A percentile compares a stretch with the other conserved stretches of the same genome.
Conservation (phyloP, 768 basidiomycete species). For the Suillus variegatus region DNA sequence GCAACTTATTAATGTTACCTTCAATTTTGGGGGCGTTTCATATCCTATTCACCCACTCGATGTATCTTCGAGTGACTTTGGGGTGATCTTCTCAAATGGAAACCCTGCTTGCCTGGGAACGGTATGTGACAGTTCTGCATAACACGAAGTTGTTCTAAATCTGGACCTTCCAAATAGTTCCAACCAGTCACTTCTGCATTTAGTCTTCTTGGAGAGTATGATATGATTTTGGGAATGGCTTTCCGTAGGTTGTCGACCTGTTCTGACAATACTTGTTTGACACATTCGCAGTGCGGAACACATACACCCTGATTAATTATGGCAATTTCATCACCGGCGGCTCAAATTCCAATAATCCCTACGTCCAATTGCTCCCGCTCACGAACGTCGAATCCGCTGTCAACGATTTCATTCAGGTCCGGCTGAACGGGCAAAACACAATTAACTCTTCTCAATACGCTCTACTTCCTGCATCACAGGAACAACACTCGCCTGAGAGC, state of each 20-base stretch:
- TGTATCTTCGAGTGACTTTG: constrained; percentile 58
- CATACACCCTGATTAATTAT: constrained; percentile 71
- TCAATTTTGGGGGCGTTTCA: constrained; percentile 69
- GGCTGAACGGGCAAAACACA: constrained; percentile 60
- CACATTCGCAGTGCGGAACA: constrained; percentile 62
- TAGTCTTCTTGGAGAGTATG: constrained; percentile 74
- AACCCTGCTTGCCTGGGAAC: constrained; percentile 65
- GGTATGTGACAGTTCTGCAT: constrained; percentile 41
- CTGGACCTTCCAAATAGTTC: constrained; percentile 45
- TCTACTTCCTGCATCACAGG: constrained; percentile 60
- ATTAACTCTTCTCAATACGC: constrained; percentile 54
- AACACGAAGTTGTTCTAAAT: constrained; percentile 10
- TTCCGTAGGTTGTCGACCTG: constrained; percentile 52
- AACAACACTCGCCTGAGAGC: constrained; percentile 65
- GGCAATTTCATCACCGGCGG: constrained; percentile 64
- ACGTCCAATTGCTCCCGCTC: constrained; percentile 66
- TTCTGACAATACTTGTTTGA: not conserved
- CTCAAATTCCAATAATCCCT: constrained; percentile 55
- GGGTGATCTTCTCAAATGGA: constrained; percentile 43
- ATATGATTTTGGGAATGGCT: constrained; percentile 82
- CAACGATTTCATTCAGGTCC: constrained; percentile 64
- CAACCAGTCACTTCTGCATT: constrained; percentile 84
- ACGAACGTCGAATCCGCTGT: constrained; percentile 55
- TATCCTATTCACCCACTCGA: constrained; percentile 80
- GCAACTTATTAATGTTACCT: constrained; percentile 67